Evolutionary conservation across 2,329 filamentous ascomycete genomes (phyloP), one percentile per base, ranked within the genome.

Genomic region (Purpureocillium lavendulum): DNA sequence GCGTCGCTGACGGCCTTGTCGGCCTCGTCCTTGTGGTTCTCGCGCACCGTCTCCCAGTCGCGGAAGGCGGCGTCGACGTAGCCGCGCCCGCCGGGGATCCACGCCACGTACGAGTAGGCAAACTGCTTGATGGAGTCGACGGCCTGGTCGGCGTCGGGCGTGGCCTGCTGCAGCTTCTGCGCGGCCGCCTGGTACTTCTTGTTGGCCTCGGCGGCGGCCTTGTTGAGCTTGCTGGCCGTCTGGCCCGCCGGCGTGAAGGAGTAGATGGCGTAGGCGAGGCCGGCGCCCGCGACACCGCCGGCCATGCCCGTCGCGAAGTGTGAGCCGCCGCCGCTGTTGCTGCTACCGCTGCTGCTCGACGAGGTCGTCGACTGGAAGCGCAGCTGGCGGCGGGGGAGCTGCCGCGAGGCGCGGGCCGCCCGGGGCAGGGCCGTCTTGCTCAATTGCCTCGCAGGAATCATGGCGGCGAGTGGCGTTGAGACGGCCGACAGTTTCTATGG

Each of bases 41-140:
- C 61, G 33, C 78, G 73, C 24, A 88, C 69, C 26, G 71, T 75
- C 36, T 87, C 83, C 33, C 85, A 66, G 49, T 87, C 83, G 17
- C 82, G 67, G 60, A 88, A 89, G 0, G 75, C 76, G 2, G 68
- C 61, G 53, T 88, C 81, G 35, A 88, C 75, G 50, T 84, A 86
- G 35, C 69, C 62, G 24, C 73, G 73, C 2, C 79, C 83, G 11
- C 84, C 84, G 0, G 84, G 84, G 24, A 89, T 74, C 69, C 82
- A 85, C 3, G 66, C 67, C 2, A 82, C 80, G 53, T 88, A 88
- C 17, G 77, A 77, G 54, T 77, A 77, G 21, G 77, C 76, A 11
- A 80, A 78, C 41, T 77, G 65, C 51, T 78, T 77, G 44, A 88
- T 71, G 64, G 74, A 80, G 44, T 72, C 61, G 30, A 85, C 65